Conservation (phyloP, 805 yeast species). For the Lachancea fermentati region DNA sequence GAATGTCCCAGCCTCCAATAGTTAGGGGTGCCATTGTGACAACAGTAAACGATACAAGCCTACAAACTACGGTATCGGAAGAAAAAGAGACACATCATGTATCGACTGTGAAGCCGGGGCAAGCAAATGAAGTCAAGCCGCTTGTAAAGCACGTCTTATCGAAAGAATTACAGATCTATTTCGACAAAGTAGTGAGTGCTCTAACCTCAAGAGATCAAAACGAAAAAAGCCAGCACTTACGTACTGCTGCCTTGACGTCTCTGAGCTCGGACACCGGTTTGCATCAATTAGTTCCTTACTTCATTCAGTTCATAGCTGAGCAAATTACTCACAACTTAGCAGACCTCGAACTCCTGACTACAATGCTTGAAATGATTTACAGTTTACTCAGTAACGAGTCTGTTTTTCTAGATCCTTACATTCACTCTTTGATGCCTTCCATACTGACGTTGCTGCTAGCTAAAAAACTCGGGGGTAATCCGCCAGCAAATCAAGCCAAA, state of each 20-base stretch:
- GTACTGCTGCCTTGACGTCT: constrained; percentile 77
- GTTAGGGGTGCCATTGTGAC: constrained; percentile 78
- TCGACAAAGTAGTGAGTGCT: constrained; percentile 83
- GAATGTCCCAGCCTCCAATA: constrained; percentile 61
- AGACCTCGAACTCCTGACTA: constrained; percentile 60
- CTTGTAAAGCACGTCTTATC: constrained; percentile 92
- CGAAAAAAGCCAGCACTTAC: constrained; percentile 38
- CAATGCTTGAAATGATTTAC: constrained; percentile 84
- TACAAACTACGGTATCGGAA: constrained; percentile 29
- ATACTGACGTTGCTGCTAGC: constrained; percentile 85
- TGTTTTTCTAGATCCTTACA: constrained; percentile 88
- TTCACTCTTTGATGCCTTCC: constrained; percentile 96
- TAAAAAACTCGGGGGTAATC: constrained; percentile 65
- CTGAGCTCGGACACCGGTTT: constrained; percentile 89
- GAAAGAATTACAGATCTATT: constrained; percentile 87
- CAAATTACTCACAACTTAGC: constrained; percentile 85
- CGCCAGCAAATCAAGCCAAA: constrained; percentile 10
- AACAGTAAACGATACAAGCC: constrained; percentile 46
- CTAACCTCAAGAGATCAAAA: constrained; percentile 52
- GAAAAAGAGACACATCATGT: constrained; percentile 24
- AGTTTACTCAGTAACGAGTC: constrained; percentile 79
- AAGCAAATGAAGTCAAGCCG: constrained; percentile 69
- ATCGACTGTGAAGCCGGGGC: constrained; percentile 35
- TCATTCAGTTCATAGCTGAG: constrained; percentile 93
- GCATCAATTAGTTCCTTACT: constrained; percentile 94